Conservation (phyloP, 257 asterid species). For the Agastache rugosa region DNA sequence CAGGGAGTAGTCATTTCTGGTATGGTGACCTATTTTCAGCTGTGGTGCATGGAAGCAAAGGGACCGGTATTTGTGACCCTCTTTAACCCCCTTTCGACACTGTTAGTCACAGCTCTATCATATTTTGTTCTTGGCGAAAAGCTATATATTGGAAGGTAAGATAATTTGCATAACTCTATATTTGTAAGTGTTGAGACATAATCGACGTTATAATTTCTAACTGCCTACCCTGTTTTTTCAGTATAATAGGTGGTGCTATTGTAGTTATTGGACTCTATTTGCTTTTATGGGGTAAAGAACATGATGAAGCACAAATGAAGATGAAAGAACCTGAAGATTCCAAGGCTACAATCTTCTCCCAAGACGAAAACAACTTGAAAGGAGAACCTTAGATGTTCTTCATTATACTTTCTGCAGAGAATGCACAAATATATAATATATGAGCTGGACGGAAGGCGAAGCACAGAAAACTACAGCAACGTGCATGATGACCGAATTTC, state of each 20-base stretch:
- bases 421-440: background rate
- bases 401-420: background rate
- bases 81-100: slow-evolving; percentile 72
- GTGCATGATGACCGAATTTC: background rate
- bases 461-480: background rate
- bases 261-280: slow-evolving; percentile 67
- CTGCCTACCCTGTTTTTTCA: slow-evolving; percentile 35
- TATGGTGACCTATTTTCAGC: slow-evolving; percentile 52
- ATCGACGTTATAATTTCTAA: slow-evolving; percentile 8
- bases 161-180: background rate
- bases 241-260: slow-evolving; percentile 64
- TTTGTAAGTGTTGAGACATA: background rate
- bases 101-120: slow-evolving; percentile 60
- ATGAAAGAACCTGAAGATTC: slow-evolving; percentile 45
- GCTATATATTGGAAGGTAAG: slow-evolving; percentile 70
- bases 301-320: slow-evolving; percentile 44
- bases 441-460: background rate
- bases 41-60: slow-evolving; percentile 73
- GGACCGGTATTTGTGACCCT: slow-evolving; percentile 85
- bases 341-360: slow-evolving; percentile 29
- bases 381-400: slow-evolving; percentile 40
- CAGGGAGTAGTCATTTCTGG: slow-evolving; percentile 80
- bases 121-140: slow-evolving; percentile 74
- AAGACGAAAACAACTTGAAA: slow-evolving; percentile 36
- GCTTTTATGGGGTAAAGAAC: slow-evolving; percentile 82